Evolutionary conservation across 257 asterid genomes (phyloP).

Genomic region (Przewalskia tangutica): DNA sequence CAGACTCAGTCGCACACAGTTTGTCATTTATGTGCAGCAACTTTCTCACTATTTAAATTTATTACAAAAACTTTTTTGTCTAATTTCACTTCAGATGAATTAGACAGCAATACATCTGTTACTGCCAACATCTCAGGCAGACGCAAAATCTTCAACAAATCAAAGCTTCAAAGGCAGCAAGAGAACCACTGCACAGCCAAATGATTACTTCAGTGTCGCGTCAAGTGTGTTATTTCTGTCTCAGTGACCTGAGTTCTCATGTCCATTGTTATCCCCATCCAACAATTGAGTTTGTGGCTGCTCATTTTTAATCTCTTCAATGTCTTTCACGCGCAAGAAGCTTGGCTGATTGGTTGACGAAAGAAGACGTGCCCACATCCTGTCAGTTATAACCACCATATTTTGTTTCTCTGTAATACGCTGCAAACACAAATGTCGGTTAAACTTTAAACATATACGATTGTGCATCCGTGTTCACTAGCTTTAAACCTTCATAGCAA

Average conservation of each 20-base stretch:
- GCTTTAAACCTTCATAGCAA: neutral
- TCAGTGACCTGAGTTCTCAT: slow-evolving; percentile 19
- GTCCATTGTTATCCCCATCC: slow-evolving; percentile 22
- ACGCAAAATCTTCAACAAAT: neutral
- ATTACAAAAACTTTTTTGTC: neutral
- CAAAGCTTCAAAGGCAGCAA: neutral
- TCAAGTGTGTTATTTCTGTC: neutral
- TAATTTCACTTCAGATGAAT: neutral
- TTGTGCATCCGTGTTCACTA: neutral
- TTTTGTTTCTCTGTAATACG: slow-evolving; percentile 51
- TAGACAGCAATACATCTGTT: neutral
- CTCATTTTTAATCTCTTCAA: slow-evolving; percentile 20
- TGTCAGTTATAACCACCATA: slow-evolving; percentile 58
- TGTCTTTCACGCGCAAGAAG: slow-evolving; percentile 32
- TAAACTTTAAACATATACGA: neutral
- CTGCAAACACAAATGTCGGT: slow-evolving; percentile 19
- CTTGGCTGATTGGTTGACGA: slow-evolving; percentile 69
- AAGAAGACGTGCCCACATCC: slow-evolving; percentile 79
- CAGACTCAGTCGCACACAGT: neutral
- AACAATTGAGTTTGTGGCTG: slow-evolving; percentile 26
- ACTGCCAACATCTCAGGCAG: neutral
- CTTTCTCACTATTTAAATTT: neutral
- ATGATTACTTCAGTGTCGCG: neutral
- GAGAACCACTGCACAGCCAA: neutral
- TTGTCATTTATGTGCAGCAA: neutral